These are phyloP conservation scores for Hexamita inflata DNA, from an alignment of 208 protist species.

Conservation along the genomic window DNA sequence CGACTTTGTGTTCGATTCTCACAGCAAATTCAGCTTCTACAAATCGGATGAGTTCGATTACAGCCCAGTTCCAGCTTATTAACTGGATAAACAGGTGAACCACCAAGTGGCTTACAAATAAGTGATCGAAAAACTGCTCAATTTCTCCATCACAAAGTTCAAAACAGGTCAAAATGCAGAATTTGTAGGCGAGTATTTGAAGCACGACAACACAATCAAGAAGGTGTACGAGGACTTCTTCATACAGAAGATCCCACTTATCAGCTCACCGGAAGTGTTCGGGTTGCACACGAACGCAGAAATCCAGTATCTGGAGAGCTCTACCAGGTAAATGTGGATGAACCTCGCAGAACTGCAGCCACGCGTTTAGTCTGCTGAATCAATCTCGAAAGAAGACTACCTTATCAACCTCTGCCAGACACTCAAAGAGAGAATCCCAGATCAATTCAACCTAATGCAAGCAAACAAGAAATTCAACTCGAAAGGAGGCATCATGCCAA, in stretches of 20 bases:
- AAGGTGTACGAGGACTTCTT: slow-evolving; percentile 47
- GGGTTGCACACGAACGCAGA: slow-evolving; percentile 93
- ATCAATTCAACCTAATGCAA: slow-evolving; percentile 32
- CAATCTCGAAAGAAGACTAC: slow-evolving; percentile 66
- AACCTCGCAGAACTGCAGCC: slow-evolving; percentile 85
- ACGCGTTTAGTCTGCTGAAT: slow-evolving; percentile 60
- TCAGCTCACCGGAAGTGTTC: slow-evolving; percentile 85
- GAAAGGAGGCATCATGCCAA: slow-evolving; percentile 55
- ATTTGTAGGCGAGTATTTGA: not conserved
- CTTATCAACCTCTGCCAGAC: slow-evolving; percentile 62
- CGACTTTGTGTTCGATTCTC: slow-evolving; percentile 95
- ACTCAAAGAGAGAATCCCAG: slow-evolving; percentile 54
- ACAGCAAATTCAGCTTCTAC: slow-evolving; percentile 92
- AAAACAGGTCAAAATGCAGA: not conserved
- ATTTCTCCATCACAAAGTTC: not conserved
- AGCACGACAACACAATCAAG: slow-evolving; percentile 50
- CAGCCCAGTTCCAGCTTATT: slow-evolving; percentile 61
- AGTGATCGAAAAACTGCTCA: slow-evolving; percentile 1
- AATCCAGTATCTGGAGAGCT: slow-evolving; percentile 80
- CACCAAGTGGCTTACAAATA: not conserved
- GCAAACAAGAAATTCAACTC: slow-evolving; percentile 45
- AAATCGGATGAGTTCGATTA: slow-evolving; percentile 63
- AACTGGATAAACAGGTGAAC: slow-evolving; percentile 43
- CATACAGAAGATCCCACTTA: slow-evolving; percentile 71
- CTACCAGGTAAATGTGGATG: slow-evolving; percentile 72